Percentiles rank a stretch among this genome's conserved stretches.
These are phyloP conservation scores for Conticribra guillardii DNA, from an alignment of 108 stramenopile species.

Conservation along the genomic window DNA sequence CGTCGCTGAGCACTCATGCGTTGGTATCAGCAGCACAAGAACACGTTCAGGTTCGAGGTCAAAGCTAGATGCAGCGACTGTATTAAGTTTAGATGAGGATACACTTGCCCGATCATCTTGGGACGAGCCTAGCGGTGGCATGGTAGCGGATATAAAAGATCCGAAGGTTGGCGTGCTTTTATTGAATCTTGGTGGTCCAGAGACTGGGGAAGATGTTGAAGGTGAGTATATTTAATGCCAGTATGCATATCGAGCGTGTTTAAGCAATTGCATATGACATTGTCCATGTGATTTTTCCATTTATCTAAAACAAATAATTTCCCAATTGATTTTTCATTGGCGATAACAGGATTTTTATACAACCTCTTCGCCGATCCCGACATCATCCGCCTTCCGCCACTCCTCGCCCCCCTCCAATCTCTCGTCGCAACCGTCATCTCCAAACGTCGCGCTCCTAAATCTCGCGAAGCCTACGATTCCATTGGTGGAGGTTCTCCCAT, in stretches of 20 bases:
- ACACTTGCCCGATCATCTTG: slow-evolving; percentile 6
- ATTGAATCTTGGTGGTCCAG: slow-evolving; percentile 95
- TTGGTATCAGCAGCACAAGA: not conserved
- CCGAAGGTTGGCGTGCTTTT: slow-evolving; percentile 89
- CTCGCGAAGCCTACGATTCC: slow-evolving; percentile 90
- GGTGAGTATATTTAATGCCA: not conserved
- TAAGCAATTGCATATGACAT: too few relatives aligned
- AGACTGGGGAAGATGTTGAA: slow-evolving; percentile 91
- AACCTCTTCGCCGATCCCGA: slow-evolving; percentile 99
- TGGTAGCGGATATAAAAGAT: slow-evolving; percentile 20
- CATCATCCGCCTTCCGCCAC: slow-evolving; percentile 92
- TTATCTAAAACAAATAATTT: too few relatives aligned
- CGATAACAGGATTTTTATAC: slow-evolving; percentile 91
- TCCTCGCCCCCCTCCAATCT: slow-evolving; percentile 80
- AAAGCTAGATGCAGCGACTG: slow-evolving; percentile 30
- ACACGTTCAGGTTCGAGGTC: not conserved
- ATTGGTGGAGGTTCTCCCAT: slow-evolving; percentile 98
- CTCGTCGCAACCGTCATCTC: slow-evolving; percentile 86
- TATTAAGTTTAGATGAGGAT: slow-evolving; percentile 23
- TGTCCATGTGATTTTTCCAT: too few relatives aligned
- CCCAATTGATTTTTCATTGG: too few relatives aligned
- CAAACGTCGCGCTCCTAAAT: slow-evolving; percentile 93
- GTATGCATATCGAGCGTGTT: too few relatives aligned
- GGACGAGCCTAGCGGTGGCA: not conserved
- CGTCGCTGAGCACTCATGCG: not conserved